Evolutionary conservation across 768 basidiomycete genomes (phyloP).

Genomic region (Leucosporidium creatinivorum): DNA sequence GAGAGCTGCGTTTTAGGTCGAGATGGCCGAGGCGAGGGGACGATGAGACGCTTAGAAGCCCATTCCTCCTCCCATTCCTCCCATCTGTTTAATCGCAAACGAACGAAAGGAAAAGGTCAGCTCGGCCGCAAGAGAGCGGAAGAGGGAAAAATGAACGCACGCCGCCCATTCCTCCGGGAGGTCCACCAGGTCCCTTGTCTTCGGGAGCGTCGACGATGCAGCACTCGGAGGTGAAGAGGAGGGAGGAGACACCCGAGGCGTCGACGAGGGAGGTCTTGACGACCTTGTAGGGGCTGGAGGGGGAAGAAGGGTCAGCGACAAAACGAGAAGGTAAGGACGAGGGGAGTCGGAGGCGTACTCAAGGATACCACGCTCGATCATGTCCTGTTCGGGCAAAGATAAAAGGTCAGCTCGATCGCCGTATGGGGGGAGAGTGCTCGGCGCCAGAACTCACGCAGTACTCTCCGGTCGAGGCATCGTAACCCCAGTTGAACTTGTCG

Average conservation of each 20-base stretch:
- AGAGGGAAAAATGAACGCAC: slow-evolving; percentile 33
- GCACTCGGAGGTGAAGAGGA: slow-evolving; percentile 87
- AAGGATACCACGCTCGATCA: slow-evolving; percentile 89
- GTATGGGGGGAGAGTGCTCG: too few relatives aligned
- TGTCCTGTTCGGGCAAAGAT: slow-evolving; percentile 50
- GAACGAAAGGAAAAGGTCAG: not conserved
- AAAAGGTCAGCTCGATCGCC: too few relatives aligned
- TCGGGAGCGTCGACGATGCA: slow-evolving; percentile 80
- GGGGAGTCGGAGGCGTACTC: slow-evolving; percentile 48
- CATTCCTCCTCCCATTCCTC: slow-evolving; percentile 1
- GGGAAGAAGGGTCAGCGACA: not conserved
- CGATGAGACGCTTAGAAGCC: not conserved
- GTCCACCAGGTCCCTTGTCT: slow-evolving; percentile 50
- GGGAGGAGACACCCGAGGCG: slow-evolving; percentile 81
- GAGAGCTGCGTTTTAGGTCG: not conserved
- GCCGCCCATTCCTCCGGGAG: slow-evolving; percentile 48
- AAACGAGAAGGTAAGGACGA: not conserved
- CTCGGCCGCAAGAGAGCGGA: not conserved
- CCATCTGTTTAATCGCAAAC: not conserved
- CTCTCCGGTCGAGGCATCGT: slow-evolving; percentile 85
- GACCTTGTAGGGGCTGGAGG: slow-evolving; percentile 68
- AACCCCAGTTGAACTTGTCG: slow-evolving; percentile 70
- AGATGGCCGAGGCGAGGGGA: not conserved
- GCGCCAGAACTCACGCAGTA: slow-evolving; percentile 54
- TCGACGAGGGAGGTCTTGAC: slow-evolving; percentile 88